phyloP scores from a whole-genome alignment of 805 yeast species.

The Hanseniaspora lachancei region DNA sequence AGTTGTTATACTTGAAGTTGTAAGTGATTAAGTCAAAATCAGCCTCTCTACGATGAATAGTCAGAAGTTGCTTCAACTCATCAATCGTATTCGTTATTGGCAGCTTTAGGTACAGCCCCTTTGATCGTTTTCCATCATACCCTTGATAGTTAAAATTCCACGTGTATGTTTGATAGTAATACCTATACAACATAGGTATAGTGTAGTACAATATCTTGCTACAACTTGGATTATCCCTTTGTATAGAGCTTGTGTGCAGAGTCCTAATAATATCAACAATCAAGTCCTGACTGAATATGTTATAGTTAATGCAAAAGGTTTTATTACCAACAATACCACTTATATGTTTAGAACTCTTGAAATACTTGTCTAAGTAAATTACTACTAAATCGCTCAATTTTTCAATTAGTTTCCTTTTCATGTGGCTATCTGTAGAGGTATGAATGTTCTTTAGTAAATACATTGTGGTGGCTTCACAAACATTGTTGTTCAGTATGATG shows the following conservation, averaged over 20 bases:
- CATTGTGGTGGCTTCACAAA: not conserved
- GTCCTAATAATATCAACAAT: not conserved
- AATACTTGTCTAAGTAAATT: not conserved
- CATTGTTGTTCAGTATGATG: not conserved
- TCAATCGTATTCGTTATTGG: not conserved
- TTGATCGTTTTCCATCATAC: not conserved
- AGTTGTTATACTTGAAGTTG: not conserved
- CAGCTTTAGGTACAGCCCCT: not conserved
- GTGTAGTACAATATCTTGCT: not conserved
- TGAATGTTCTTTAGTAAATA: not conserved
- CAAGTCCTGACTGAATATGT: not conserved
- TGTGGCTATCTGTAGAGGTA: too few species aligned
- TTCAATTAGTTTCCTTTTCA: not conserved
- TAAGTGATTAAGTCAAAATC: not conserved
- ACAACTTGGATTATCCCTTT: not conserved
- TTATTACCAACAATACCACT: not conserved
- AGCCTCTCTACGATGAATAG: not conserved
- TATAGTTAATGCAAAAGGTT: not conserved
- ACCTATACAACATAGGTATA: conserved; percentile 4
- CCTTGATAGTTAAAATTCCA: not conserved
- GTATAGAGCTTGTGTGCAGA: not conserved
- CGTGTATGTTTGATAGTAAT: conserved; percentile 5
- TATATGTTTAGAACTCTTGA: not conserved
- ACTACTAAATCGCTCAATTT: not conserved
- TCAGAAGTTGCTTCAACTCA: not conserved